Conservation (phyloP, 1,139 yeast genomes). For the Saccharomycopsis phalli region DNA sequence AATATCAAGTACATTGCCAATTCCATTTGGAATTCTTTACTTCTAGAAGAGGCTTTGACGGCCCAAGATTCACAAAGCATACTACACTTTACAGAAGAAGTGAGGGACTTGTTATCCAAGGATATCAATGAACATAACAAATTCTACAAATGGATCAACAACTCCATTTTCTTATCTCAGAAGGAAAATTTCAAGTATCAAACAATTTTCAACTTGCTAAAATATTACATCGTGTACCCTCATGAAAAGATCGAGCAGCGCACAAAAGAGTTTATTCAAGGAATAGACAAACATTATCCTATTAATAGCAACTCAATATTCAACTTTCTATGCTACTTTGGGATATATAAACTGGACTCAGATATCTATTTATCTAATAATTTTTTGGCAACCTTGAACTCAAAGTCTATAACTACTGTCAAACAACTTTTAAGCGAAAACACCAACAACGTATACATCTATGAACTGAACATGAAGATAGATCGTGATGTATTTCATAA, state of each 20-base stretch:
- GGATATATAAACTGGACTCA: conserved; percentile 15
- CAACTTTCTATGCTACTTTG: conserved; percentile 15
- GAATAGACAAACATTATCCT: too few relatives aligned
- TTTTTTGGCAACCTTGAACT: conserved; percentile 3
- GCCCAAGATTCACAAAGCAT: not conserved
- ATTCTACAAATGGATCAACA: conserved; percentile 19
- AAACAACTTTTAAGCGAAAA: conserved; percentile 3
- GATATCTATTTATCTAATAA: conserved; percentile 17
- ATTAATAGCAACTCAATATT: too few relatives aligned
- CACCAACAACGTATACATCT: not conserved
- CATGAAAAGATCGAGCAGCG: conserved; percentile 11
- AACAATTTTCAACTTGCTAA: conserved; percentile 10
- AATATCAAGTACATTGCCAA: conserved; percentile 4
- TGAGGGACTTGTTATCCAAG: conserved; percentile 4
- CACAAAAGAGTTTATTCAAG: too few relatives aligned
- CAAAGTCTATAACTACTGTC: conserved; percentile 3
- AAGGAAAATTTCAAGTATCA: conserved; percentile 6
- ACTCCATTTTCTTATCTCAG: conserved; percentile 10
- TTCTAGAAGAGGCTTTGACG: conserved; percentile 3
- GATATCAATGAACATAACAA: conserved; percentile 14
- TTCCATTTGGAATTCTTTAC: conserved; percentile 12
- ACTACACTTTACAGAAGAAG: conserved; percentile 7
- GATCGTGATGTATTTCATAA: conserved; percentile 9
- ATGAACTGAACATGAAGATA: not conserved
- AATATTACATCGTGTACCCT: conserved; percentile 15